These are phyloP conservation scores for Bipolaris sorokiniana DNA, from an alignment of 2,329 filamentous ascomycete species.

Conservation along the genomic window DNA sequence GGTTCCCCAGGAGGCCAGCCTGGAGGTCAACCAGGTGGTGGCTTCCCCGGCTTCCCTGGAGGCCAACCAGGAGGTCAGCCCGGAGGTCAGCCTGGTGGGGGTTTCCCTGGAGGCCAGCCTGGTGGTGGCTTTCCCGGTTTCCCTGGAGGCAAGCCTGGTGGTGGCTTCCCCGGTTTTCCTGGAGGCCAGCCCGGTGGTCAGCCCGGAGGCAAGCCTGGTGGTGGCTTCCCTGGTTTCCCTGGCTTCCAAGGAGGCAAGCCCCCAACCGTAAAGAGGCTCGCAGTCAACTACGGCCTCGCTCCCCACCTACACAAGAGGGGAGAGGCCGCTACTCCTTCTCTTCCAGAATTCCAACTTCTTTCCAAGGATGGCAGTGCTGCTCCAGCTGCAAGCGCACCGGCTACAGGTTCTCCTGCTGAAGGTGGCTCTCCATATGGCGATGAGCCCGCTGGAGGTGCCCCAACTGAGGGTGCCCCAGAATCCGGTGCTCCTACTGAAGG, in stretches of 20 bases:
- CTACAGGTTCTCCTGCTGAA: too few species aligned
- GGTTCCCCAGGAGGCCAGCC: neutral
- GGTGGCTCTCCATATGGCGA: too few species aligned
- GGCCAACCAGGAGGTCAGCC: neutral
- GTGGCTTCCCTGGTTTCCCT: neutral
- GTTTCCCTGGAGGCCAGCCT: neutral
- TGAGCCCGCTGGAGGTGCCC: too few species aligned
- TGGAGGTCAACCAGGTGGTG: neutral
- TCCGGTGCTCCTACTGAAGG: too few species aligned
- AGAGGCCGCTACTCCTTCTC: conserved; percentile 4
- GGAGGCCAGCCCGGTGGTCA: neutral
- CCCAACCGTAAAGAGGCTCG: conserved; percentile 3
- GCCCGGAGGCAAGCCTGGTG: neutral
- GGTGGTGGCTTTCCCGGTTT: neutral
- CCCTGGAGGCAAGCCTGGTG: neutral
- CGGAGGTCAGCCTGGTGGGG: neutral
- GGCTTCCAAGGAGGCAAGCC: neutral
- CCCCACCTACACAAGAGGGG: conserved; percentile 14
- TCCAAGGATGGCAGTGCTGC: too few species aligned
- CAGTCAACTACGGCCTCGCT: conserved; percentile 27
- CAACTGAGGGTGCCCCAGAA: too few species aligned
- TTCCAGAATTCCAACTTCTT: conserved; percentile 14
- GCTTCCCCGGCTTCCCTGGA: neutral
- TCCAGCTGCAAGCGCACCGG: too few species aligned
- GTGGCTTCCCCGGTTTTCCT: neutral